A percentile compares a stretch with the other conserved stretches of the same genome.
These are phyloP conservation scores for Acer campestre DNA, from an alignment of 345 rosid genomes.

Conservation along the genomic window DNA sequence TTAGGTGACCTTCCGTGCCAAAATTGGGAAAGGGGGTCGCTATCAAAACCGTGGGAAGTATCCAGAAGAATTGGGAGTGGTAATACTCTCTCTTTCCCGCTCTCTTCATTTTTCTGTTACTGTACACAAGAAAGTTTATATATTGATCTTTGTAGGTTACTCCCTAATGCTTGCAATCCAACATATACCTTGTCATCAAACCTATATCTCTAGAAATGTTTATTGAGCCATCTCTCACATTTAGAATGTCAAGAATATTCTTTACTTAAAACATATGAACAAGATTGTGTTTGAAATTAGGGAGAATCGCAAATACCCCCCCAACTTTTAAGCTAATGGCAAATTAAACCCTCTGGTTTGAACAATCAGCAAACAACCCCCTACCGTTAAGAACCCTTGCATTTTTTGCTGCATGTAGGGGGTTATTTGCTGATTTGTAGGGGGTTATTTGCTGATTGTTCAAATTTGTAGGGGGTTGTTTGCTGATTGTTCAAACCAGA, in stretches of 20 bases:
- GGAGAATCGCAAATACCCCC: too few species aligned
- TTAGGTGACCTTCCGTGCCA: conserved; percentile 98
- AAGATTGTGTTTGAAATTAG: neutral
- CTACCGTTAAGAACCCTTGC: too few species aligned
- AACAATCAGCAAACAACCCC: too few species aligned
- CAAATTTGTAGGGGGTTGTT: too few species aligned
- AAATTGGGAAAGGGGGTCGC: conserved; percentile 74
- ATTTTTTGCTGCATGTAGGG: too few species aligned
- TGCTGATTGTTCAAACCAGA: too few species aligned
- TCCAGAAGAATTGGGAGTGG: conserved; percentile 96
- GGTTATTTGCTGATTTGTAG: too few species aligned
- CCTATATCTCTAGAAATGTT: neutral
- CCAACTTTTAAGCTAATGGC: too few species aligned
- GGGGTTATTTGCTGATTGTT: too few species aligned
- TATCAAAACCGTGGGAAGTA: conserved; percentile 59
- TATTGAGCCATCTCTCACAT: neutral
- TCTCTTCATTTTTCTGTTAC: neutral
- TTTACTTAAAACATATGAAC: neutral
- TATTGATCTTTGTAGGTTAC: neutral
- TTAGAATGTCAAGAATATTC: neutral
- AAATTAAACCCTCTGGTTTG: too few species aligned
- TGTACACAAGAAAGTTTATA: neutral
- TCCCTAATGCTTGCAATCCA: neutral
- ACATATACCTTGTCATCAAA: neutral
- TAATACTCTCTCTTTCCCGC: conserved; percentile 31